A percentile compares a stretch with the other conserved stretches of the same genome.
Evolutionary conservation across 2,329 filamentous ascomycete genomes (phyloP).

Genomic region (Ustulina deusta): DNA sequence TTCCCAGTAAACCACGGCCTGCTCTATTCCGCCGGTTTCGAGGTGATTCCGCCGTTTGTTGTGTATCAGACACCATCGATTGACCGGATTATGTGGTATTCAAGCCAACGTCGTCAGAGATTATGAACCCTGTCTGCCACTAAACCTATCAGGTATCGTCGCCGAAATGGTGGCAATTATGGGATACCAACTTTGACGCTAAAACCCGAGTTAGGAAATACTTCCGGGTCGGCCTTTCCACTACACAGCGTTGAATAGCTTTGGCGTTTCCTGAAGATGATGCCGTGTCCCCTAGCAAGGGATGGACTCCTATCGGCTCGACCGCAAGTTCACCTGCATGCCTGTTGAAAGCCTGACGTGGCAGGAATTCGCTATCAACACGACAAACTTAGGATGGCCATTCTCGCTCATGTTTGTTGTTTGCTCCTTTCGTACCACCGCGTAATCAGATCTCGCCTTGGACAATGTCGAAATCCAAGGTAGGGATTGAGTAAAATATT

Average conservation of each 20-base stretch:
- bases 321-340: neutral
- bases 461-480: too few relatives aligned
- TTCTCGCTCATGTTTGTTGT: too few relatives aligned
- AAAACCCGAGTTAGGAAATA: neutral
- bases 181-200: neutral
- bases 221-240: neutral
- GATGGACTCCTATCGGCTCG: neutral
- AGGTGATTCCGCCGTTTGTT: conserved; percentile 17
- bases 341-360: too few relatives aligned
- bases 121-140: neutral
- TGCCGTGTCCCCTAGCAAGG: neutral
- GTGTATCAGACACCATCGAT: conserved; percentile 17
- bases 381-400: too few relatives aligned
- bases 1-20: conserved; percentile 21
- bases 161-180: neutral
- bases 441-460: neutral
- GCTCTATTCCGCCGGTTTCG: conserved; percentile 21
- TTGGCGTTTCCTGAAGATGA: neutral
- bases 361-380: too few relatives aligned
- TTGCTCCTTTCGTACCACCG: neutral
- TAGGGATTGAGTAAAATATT: neutral
- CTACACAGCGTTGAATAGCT: neutral
- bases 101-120: conserved; percentile 12
- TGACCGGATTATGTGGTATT: conserved; percentile 10
- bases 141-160: neutral